Evolutionary conservation across 768 basidiomycete species (phyloP), one percentile per base, ranked within the genome.

Genomic region (Panellus pusillus): DNA sequence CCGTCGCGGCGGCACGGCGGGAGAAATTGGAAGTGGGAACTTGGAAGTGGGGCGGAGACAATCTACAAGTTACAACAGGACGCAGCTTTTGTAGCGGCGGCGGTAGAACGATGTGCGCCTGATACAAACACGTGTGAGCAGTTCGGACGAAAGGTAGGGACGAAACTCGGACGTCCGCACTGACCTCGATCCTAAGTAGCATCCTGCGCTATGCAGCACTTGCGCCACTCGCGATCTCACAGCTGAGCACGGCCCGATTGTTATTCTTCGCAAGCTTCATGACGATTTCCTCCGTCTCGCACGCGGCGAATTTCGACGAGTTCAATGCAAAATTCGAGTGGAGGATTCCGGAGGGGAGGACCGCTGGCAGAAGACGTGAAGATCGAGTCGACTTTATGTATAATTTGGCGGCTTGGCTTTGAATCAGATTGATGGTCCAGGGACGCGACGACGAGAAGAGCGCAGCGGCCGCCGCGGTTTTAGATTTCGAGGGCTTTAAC

Each of bases 191-290:
- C 60, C 80, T 79, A 27, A 94, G 89, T n/a, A n/a, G n/a, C n/a
- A 62, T 93, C 91, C 64, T 95, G 91, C 0, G 80, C 74, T 18
- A 94, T 81, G 41, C 79, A 77, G 37, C 91, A 78, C 39, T 69
- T 75, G 54, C 83, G 75, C 6, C 89, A 89, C 27, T 80, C 74
- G 17, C 82, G 54, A 93, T 89, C 24, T 24, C 2, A 3, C 60
- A 89, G 43, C 79, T 83, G 9, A 93, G 76, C 31, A 90, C 80
- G 1, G 91, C 89, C n/a, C 84, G 82, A 42, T 89, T 83, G 58
- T 86, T 84, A 70, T 91, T 91, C 75, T 95, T 95, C 11, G 91
- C 89, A 3, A 95, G 78, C 70, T 89, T 93, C 79, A 93, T 82
- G 46, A 88, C 78, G 31, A 90, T 79, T 37, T 91, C 84, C 20